phyloP scores from a whole-genome alignment of 257 asterid genomes.

The Solanum lycopersicoides region DNA sequence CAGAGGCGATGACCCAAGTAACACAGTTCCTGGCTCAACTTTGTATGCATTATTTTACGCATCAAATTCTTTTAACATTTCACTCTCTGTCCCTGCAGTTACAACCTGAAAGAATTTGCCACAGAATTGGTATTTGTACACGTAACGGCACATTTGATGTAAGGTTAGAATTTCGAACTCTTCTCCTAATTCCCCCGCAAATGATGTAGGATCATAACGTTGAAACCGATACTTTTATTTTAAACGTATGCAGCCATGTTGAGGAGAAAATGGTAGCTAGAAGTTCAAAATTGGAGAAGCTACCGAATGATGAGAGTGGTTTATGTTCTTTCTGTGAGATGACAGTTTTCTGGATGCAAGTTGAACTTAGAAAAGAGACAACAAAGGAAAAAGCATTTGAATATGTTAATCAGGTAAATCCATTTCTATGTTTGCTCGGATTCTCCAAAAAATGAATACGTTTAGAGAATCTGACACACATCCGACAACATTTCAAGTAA shows the following conservation, averaged over 20 bases:
- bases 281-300: not conserved
- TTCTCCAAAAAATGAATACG: not conserved
- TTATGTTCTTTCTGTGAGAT: slow-evolving; percentile 18
- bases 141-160: not conserved
- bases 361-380: slow-evolving; percentile 12
- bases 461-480: not conserved
- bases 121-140: slow-evolving; percentile 8
- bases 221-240: not conserved
- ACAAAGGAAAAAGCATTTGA: slow-evolving; percentile 12
- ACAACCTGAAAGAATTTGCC: slow-evolving; percentile 12
- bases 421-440: not conserved
- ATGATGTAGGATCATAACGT: not conserved
- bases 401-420: slow-evolving; percentile 12
- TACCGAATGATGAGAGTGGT: not conserved
- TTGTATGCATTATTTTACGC: not conserved
- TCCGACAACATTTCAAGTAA: not conserved
- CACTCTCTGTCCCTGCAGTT: not conserved
- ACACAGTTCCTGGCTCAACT: not conserved
- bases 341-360: slow-evolving; percentile 28
- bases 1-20: not conserved
- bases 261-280: not conserved
- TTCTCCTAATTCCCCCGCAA: not conserved
- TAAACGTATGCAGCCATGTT: not conserved
- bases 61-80: not conserved
- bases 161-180: not conserved